Evolutionary conservation across 257 asterid species (phyloP).

Genomic region (Solanum pennellii): DNA sequence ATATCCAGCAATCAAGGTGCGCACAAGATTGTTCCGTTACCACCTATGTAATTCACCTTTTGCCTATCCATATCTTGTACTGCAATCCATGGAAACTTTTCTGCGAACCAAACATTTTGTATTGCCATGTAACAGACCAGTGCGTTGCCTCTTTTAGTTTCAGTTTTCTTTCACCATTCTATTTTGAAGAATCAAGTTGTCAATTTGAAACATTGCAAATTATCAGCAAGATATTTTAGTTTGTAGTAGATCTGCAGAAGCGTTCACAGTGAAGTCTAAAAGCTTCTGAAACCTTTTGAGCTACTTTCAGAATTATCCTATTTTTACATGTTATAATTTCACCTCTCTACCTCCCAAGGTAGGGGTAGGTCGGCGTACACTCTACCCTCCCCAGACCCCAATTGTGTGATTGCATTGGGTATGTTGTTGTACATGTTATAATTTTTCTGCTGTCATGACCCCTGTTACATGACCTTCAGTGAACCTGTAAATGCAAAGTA

Average conservation of each 20-base stretch:
- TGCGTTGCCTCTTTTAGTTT: not conserved
- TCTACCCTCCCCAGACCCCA: not conserved
- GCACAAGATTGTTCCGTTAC: not conserved
- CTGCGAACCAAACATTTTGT: not conserved
- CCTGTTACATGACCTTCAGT: not conserved
- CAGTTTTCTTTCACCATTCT: not conserved
- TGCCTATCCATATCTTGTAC: not conserved
- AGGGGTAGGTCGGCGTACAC: not conserved
- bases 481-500: not conserved
- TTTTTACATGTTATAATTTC: not conserved
- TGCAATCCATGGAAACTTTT: not conserved
- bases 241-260: not conserved
- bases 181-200: not conserved
- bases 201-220: not conserved
- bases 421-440: not conserved
- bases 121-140: not conserved
- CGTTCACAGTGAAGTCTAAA: not conserved
- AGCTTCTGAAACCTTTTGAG: not conserved
- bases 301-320: not conserved
- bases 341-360: not conserved
- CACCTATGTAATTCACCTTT: not conserved
- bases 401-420: not conserved
- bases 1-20: not conserved
- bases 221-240: not conserved
- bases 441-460: not conserved